A percentile compares a stretch with the other conserved stretches of the same genome.
These are phyloP conservation scores for Thalassiosira hispida DNA, from an alignment of 352 stramenopile genomes.

Conservation along the genomic window DNA sequence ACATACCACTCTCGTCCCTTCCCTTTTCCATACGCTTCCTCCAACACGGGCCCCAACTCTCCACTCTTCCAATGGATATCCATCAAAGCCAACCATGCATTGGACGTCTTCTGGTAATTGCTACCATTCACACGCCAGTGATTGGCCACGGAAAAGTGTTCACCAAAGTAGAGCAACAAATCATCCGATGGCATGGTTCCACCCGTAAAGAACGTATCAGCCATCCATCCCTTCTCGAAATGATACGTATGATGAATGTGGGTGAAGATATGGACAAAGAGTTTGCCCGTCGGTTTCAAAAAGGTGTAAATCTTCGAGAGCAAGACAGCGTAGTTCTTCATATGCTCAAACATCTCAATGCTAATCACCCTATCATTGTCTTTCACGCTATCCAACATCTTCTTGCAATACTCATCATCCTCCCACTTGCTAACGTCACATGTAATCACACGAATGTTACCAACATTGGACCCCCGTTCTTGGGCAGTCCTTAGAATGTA, in stretches of 20 bases:
- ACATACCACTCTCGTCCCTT: slow-evolving; percentile 85
- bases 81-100: slow-evolving; percentile 85
- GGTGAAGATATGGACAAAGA: slow-evolving; percentile 90
- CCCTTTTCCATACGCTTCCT: slow-evolving; percentile 75
- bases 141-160: slow-evolving; percentile 74
- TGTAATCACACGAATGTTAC: slow-evolving; percentile 87
- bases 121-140: slow-evolving; percentile 88
- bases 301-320: slow-evolving; percentile 70
- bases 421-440: slow-evolving; percentile 65
- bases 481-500: slow-evolving; percentile 86
- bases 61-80: slow-evolving; percentile 80
- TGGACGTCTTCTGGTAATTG: slow-evolving; percentile 86
- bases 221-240: slow-evolving; percentile 89
- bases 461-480: slow-evolving; percentile 77
- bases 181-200: slow-evolving; percentile 89
- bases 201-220: slow-evolving; percentile 90
- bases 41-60: slow-evolving; percentile 66
- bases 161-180: slow-evolving; percentile 87
- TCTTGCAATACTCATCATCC: slow-evolving; percentile 49
- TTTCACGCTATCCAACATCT: slow-evolving; percentile 63
- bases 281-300: slow-evolving; percentile 78
- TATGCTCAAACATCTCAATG: slow-evolving; percentile 91
- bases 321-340: slow-evolving; percentile 85
- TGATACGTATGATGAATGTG: slow-evolving; percentile 86
- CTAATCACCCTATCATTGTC: slow-evolving; percentile 88